phyloP scores from a whole-genome alignment of 108 stramenopile genomes.

The Bacterosira constricta region DNA sequence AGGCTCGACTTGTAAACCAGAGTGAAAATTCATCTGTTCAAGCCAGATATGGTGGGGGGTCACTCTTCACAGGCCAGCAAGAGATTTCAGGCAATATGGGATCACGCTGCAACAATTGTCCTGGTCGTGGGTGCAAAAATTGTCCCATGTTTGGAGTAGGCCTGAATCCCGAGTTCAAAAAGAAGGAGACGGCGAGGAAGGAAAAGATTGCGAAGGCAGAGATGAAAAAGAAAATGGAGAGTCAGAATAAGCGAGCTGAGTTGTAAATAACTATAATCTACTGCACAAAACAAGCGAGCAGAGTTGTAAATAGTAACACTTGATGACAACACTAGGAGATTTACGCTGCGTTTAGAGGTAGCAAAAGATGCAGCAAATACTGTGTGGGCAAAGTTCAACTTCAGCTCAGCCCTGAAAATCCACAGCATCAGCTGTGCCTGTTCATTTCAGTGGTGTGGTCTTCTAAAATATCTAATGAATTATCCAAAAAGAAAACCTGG shows the following conservation, averaged over 20 bases:
- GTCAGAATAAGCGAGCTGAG: constrained; percentile 91
- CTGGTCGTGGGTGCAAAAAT: constrained; percentile 68
- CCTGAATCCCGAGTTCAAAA: constrained; percentile 84
- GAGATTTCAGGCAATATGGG: constrained; percentile 76
- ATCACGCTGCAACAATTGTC: constrained; percentile 83
- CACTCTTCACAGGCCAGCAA: constrained; percentile 69
- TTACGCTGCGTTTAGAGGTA: too few species aligned
- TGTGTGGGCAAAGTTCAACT: background rate
- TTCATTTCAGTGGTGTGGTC: too few species aligned
- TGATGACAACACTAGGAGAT: too few species aligned
- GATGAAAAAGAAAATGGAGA: constrained; percentile 78
- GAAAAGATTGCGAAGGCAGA: constrained; percentile 58
- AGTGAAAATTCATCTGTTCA: constrained; percentile 54
- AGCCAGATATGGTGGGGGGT: constrained; percentile 56
- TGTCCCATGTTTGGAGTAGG: constrained; percentile 95
- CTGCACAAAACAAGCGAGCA: too few species aligned
- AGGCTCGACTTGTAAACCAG: constrained; percentile 83
- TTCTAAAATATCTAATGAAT: too few species aligned
- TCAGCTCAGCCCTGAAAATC: too few species aligned
- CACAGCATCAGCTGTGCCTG: too few species aligned
- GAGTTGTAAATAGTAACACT: too few species aligned
- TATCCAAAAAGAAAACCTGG: too few species aligned
- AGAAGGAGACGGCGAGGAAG: constrained; percentile 66
- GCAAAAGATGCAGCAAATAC: too few species aligned
- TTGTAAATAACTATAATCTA: too few species aligned